A percentile compares a stretch with the other conserved stretches of the same genome.
phyloP scores from a whole-genome alignment of 1,284 basidiomycete genomes.

The Marasmius fiardii region DNA sequence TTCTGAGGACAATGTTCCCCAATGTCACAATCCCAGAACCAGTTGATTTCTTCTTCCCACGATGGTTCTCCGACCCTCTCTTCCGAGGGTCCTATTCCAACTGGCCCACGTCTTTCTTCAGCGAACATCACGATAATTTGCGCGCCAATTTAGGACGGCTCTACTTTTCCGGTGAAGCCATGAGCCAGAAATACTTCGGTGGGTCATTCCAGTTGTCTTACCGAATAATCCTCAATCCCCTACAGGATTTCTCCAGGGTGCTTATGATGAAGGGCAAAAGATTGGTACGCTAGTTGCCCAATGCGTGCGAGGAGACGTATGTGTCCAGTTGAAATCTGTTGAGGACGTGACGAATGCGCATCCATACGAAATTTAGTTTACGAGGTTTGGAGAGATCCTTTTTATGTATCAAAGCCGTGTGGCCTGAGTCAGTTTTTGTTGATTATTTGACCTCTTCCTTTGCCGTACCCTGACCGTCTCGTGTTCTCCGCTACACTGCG shows the following conservation, averaged over 20 bases:
- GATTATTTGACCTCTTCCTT: no score
- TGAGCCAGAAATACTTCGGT: slow-evolving; percentile 57
- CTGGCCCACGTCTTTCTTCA: slow-evolving; percentile 59
- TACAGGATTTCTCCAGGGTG: slow-evolving; percentile 42
- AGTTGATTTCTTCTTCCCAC: slow-evolving; percentile 49
- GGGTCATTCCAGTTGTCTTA: slow-evolving; percentile 14
- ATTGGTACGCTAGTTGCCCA: slow-evolving; percentile 29
- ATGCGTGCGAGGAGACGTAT: slow-evolving; percentile 18
- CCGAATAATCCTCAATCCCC: background rate
- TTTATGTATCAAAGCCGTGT: background rate
- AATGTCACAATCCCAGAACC: slow-evolving; percentile 50
- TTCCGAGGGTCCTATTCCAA: slow-evolving; percentile 70
- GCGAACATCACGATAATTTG: slow-evolving; percentile 53
- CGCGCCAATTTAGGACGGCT: slow-evolving; percentile 50
- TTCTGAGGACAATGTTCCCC: slow-evolving; percentile 59
- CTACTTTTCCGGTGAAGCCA: slow-evolving; percentile 67
- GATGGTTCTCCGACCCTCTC: slow-evolving; percentile 55
- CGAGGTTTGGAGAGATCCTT: background rate
- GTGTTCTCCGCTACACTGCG: no score
- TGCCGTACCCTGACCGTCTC: no score
- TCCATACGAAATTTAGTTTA: background rate
- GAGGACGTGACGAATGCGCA: background rate
- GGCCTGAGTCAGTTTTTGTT: no score
- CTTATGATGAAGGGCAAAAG: slow-evolving; percentile 39
- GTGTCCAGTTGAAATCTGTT: slow-evolving; percentile 12